Conservation (phyloP, 202 grass and related monocot species). For the Setaria viridis region DNA sequence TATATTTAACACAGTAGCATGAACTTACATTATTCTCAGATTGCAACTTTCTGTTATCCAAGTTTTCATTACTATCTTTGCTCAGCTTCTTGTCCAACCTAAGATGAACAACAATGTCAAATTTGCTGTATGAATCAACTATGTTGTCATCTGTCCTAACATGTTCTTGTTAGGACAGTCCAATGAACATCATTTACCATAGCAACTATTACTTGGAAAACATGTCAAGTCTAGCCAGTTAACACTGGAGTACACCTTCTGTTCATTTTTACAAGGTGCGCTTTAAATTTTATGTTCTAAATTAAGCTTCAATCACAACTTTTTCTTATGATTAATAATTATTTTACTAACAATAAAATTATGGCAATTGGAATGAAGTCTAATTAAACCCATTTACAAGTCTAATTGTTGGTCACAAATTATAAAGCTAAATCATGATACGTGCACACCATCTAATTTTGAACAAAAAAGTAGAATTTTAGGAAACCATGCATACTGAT, state of each 20-base stretch:
- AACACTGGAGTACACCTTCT: not conserved
- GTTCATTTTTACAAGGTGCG: not conserved
- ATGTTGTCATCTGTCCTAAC: constrained; percentile 13
- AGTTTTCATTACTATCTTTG: constrained; percentile 51
- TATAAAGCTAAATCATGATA: not conserved
- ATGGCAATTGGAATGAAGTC: not conserved
- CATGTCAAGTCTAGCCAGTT: not conserved
- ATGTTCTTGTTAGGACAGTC: constrained; percentile 14
- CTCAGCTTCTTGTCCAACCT: constrained; percentile 66
- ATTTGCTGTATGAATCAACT: constrained; percentile 13
- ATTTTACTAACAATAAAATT: not conserved
- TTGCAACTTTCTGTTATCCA: constrained; percentile 49
- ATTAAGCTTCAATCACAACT: not conserved
- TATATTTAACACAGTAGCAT: constrained; percentile 1
- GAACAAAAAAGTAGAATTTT: not conserved
- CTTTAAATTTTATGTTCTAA: not conserved
- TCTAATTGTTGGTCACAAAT: not conserved
- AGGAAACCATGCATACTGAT: constrained; percentile 16
- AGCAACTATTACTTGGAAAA: constrained; percentile 18
- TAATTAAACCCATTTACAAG: not conserved
- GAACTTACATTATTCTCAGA: constrained; percentile 57
- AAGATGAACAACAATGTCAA: constrained; percentile 40
- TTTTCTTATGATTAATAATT: not conserved
- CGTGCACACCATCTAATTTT: not conserved
- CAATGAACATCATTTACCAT: constrained; percentile 29